Evolutionary conservation across 1,139 yeast genomes (phyloP).

Genomic region (Geotrichum citri-aurantii): DNA sequence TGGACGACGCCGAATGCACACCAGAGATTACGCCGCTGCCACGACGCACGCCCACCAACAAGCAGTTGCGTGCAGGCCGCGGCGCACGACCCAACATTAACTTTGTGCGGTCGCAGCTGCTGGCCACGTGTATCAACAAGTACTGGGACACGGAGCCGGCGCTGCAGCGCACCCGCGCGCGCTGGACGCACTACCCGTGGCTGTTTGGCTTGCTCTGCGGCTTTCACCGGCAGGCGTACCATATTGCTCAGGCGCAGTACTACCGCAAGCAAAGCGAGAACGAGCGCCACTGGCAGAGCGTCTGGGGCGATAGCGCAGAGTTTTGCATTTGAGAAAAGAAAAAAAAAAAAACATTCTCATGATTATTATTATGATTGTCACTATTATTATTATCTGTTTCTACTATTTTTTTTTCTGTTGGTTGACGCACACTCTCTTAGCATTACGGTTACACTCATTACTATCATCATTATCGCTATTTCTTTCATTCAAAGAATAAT

Average conservation of each 20-base stretch:
- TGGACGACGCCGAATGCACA: neutral
- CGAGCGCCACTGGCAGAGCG: neutral
- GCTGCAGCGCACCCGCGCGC: neutral
- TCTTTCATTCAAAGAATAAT: too few species aligned
- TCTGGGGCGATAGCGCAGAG: neutral
- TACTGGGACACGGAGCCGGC: neutral
- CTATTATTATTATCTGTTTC: too few species aligned
- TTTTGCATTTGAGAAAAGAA: neutral
- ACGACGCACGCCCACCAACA: neutral
- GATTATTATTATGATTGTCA: too few species aligned
- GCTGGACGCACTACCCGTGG: neutral
- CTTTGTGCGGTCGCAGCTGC: neutral
- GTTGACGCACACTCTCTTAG: too few species aligned
- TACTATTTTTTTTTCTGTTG: too few species aligned
- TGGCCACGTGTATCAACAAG: neutral
- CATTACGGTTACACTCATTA: too few species aligned
- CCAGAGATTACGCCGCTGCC: neutral
- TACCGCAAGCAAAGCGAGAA: neutral
- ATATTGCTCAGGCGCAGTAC: neutral
- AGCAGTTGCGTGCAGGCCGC: neutral
- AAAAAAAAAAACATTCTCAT: too few species aligned
- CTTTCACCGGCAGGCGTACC: neutral
- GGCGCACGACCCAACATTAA: neutral
- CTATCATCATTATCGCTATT: too few species aligned
- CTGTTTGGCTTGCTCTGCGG: neutral